Base-by-base conservation (phyloP, 768 basidiomycete species). In the Lanmaoa rubissima region DNA sequence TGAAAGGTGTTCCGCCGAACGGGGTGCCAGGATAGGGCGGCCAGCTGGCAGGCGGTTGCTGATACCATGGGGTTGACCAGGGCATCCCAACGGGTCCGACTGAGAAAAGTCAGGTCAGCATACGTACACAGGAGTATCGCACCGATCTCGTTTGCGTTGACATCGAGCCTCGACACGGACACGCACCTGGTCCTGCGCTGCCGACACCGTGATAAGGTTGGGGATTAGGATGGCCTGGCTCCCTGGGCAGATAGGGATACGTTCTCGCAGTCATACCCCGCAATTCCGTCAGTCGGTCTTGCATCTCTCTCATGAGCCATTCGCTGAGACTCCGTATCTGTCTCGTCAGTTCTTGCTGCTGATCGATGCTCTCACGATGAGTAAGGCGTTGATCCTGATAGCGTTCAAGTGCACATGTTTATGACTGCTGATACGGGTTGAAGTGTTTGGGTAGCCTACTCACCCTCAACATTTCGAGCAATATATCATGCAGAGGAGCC, bases 241-340 rank as follows among this genome's bases (percentile, higher is more conserved):
- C 48, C 21, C n/a, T 19, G 14, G 41, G 36, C 2, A 11, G 42
- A 39, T 17, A 16, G 10, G 36, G 5, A 42, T 51, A 16, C 34
- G 7, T n/a, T 31, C 34, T 46, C 13, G 28, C 2, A 17, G n/a
- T 35, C 36, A 45, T 49, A 28, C 31, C 19, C 34, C 48, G 49
- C 49, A 51, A 38, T 6, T 58, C 55, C 6, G 24, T 1, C 19
- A 47, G 12, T 42, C 38, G 31, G 39, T 58, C 55, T 38, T 47
- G 49, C 55, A 59, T 46, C 44, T 58, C 58, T 38, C 13, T 47
- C 55, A 58, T 51, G 5, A 59, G 26, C 58, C 58, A 59, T 45
- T 58, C 56, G 8, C 28, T 51, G 28, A 47, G 7, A 32, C 26
- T 46, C 26, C 32, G 38, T 35, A 38, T 51, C 12, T 51, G 49